These are phyloP conservation scores for Collybiopsis confluens DNA, from an alignment of 768 basidiomycete genomes.

Conservation along the genomic window DNA sequence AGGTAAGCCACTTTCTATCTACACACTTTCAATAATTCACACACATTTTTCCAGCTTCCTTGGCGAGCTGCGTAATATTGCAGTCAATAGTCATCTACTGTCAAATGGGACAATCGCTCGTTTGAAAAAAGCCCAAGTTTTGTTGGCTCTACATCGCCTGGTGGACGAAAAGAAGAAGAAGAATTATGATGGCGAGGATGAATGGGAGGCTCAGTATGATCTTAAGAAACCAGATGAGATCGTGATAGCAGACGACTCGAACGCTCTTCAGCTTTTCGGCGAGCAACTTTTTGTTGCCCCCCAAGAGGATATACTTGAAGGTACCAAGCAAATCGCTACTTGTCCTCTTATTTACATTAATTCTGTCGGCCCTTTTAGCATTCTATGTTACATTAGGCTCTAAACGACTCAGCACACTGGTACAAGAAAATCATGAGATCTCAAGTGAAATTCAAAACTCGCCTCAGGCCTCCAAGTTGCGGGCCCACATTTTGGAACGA, in stretches of 20 bases:
- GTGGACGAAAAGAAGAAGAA: conserved; percentile 23
- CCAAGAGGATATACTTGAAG: conserved; percentile 89
- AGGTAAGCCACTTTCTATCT: conserved; percentile 36
- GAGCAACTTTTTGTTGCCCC: conserved; percentile 73
- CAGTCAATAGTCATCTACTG: conserved; percentile 67
- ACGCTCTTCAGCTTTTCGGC: conserved; percentile 74
- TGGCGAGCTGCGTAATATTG: conserved; percentile 77
- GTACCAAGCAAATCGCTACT: conserved; percentile 30
- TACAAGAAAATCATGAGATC: conserved; percentile 74
- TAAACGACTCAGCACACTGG: conserved; percentile 61
- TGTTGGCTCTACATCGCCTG: conserved; percentile 71
- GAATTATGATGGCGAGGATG: conserved; percentile 53
- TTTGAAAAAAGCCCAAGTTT: conserved; percentile 68
- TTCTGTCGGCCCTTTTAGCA: conserved; percentile 31
- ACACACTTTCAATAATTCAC: background rate
- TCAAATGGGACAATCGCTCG: conserved; percentile 45
- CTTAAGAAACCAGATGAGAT: conserved; percentile 66
- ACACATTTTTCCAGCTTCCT: conserved; percentile 53
- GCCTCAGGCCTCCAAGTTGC: conserved; percentile 46
- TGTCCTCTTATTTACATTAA: background rate
- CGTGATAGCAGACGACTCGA: conserved; percentile 84
- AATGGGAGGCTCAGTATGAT: conserved; percentile 71
- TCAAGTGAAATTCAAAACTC: conserved; percentile 46
- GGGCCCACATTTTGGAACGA: conserved; percentile 70
- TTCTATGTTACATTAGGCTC: conserved; percentile 81